Conservation (phyloP, 768 basidiomycete genomes). For the Epithele typhae region DNA sequence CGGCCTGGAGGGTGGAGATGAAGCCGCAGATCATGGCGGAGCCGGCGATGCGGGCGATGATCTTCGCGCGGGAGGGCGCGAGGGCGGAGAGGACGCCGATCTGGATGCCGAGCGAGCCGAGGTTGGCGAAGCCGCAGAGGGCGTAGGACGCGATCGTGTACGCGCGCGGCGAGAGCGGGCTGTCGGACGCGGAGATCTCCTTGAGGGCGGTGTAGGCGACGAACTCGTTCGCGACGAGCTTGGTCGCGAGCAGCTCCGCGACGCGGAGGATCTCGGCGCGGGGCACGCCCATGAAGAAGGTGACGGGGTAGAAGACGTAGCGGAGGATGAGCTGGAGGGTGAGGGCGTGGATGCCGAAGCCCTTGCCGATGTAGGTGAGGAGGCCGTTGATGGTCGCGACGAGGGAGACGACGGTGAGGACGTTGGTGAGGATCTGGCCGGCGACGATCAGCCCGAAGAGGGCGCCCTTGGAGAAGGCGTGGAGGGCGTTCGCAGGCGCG, state of each 20-base stretch:
- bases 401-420: slow-evolving; percentile 80
- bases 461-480: slow-evolving; percentile 86
- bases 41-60: slow-evolving; percentile 64
- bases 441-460: slow-evolving; percentile 83
- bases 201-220: slow-evolving; percentile 64
- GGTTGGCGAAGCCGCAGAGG: slow-evolving; percentile 88
- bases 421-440: slow-evolving; percentile 82
- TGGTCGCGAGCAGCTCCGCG: slow-evolving; percentile 77
- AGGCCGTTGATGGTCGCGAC: slow-evolving; percentile 80
- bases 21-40: slow-evolving; percentile 74
- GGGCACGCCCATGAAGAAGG: slow-evolving; percentile 80
- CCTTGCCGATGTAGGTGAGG: slow-evolving; percentile 84
- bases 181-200: slow-evolving; percentile 36
- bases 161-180: slow-evolving; percentile 65
- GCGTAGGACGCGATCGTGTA: slow-evolving; percentile 84
- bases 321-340: slow-evolving; percentile 83
- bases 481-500: slow-evolving; percentile 72
- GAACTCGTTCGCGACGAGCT: slow-evolving; percentile 86
- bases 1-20: slow-evolving; percentile 40
- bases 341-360: slow-evolving; percentile 77
- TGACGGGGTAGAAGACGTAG: slow-evolving; percentile 85
- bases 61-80: slow-evolving; percentile 62
- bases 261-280: slow-evolving; percentile 78
- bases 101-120: slow-evolving; percentile 84
- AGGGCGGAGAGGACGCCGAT: slow-evolving; percentile 70